phyloP scores from a whole-genome alignment of 768 basidiomycete genomes.

The Naematelia aurantialba region DNA sequence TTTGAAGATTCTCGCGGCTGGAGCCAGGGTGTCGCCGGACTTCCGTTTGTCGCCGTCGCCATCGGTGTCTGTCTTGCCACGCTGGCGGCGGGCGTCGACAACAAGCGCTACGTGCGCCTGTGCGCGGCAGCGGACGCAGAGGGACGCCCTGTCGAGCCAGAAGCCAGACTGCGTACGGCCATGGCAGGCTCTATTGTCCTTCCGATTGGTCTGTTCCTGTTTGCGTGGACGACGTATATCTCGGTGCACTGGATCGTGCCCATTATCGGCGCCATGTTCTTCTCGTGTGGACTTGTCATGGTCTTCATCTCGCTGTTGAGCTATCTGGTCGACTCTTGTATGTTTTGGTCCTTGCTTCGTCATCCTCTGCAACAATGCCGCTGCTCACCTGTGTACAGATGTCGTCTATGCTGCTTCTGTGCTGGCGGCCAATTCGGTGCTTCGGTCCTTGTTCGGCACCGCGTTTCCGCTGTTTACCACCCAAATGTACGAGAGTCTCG shows the following conservation, averaged over 20 bases:
- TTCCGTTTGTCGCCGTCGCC: conserved; percentile 52
- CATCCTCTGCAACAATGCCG: too few relatives aligned
- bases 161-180: conserved; percentile 64
- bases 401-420: conserved; percentile 62
- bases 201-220: conserved; percentile 58
- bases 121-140: too few relatives aligned
- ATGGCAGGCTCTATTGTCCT: conserved; percentile 58
- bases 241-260: conserved; percentile 63
- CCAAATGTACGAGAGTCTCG: conserved; percentile 26
- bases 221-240: conserved; percentile 57
- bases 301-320: conserved; percentile 60
- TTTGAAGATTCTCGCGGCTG: conserved; percentile 21
- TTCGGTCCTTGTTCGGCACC: conserved; percentile 60
- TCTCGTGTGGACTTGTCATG: conserved; percentile 59
- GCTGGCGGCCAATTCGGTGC: conserved; percentile 62
- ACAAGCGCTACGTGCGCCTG: too few relatives aligned
- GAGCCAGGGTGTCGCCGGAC: conserved; percentile 10
- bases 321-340: conserved; percentile 72
- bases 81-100: too few relatives aligned
- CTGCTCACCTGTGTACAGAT: too few relatives aligned
- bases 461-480: conserved; percentile 55
- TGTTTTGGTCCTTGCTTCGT: too few relatives aligned
- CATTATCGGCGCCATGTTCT: conserved; percentile 62
- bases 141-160: conserved; percentile 56
- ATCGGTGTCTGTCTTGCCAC: conserved; percentile 60